Percentiles rank a stretch among this genome's conserved stretches.
phyloP scores from a whole-genome alignment of 2,329 filamentous ascomycete species.

The Ascochyta fabae region DNA sequence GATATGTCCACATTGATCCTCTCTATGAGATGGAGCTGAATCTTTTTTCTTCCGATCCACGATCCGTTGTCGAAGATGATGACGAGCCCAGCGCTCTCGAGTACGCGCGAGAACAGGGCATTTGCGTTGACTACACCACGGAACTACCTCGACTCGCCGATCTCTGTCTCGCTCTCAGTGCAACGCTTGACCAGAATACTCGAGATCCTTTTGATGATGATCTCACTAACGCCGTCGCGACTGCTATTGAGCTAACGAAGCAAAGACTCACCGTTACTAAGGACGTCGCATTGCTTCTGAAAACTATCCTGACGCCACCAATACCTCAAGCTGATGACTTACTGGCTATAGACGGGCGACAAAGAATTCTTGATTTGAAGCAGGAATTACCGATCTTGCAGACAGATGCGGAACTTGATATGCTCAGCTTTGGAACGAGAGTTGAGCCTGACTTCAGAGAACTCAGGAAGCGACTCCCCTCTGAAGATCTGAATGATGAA shows the following conservation, averaged over 20 bases:
- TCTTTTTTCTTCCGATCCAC: conserved; percentile 6
- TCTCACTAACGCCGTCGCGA: conserved; percentile 16
- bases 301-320: conserved; percentile 19
- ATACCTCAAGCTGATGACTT: neutral
- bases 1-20: neutral
- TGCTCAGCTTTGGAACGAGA: conserved; percentile 46
- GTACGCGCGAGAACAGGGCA: conserved; percentile 56
- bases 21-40: conserved; percentile 26
- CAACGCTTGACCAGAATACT: conserved; percentile 26
- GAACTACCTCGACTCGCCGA: conserved; percentile 31
- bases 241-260: conserved; percentile 25
- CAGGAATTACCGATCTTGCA: conserved; percentile 56
- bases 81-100: conserved; percentile 53
- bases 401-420: conserved; percentile 54
- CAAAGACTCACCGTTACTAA: conserved; percentile 40
- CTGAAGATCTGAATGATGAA: conserved; percentile 48
- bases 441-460: conserved; percentile 35
- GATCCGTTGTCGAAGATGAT: conserved; percentile 14
- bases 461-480: conserved; percentile 36
- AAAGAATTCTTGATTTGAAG: conserved; percentile 43
- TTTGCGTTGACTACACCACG: conserved; percentile 49
- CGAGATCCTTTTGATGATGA: conserved; percentile 24
- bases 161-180: conserved; percentile 12
- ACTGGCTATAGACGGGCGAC: conserved; percentile 16
- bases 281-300: conserved; percentile 39